phyloP scores from a whole-genome alignment of 225 moss, liverwort and hornwort species.

The Bryum argenteum region DNA sequence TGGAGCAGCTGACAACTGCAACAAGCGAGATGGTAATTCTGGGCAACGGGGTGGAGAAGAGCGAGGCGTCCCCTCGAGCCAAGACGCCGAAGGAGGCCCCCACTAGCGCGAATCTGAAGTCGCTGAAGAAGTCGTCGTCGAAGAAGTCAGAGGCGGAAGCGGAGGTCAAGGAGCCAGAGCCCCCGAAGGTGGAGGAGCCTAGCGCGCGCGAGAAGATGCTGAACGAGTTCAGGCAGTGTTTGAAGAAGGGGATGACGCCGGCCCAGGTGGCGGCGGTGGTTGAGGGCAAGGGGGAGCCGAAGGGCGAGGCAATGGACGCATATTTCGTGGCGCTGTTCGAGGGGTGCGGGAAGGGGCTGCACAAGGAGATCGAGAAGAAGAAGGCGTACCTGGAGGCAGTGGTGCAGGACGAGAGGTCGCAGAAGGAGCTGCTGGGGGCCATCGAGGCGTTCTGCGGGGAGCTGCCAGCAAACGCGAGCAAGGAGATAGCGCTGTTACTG shows the following conservation, averaged over 20 bases:
- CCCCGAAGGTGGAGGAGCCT: conserved; percentile 51
- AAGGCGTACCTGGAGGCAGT: conserved; percentile 66
- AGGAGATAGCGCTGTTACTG: conserved; percentile 81
- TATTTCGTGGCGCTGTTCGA: conserved; percentile 74
- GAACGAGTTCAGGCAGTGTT: conserved; percentile 65
- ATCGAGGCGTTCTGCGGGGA: conserved; percentile 62
- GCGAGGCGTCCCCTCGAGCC: conserved; percentile 58
- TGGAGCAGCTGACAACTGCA: conserved; percentile 81
- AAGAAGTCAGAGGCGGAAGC: conserved; percentile 59
- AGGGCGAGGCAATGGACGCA: conserved; percentile 66
- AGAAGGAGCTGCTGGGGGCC: conserved; percentile 56
- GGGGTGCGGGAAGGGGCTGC: conserved; percentile 71
- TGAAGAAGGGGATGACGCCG: conserved; percentile 66
- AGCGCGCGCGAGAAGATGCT: conserved; percentile 55
- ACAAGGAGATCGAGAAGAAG: conserved; percentile 69
- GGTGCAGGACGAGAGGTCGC: conserved; percentile 56
- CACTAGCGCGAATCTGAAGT: conserved; percentile 43
- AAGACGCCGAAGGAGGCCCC: conserved; percentile 46
- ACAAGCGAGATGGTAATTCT: conserved; percentile 91
- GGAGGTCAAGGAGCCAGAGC: conserved; percentile 45
- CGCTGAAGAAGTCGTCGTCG: conserved; percentile 62
- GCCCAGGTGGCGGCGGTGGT: conserved; percentile 61
- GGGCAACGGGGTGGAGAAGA: conserved; percentile 49
- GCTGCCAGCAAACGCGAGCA: conserved; percentile 62
- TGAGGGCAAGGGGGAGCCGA: conserved; percentile 52